Evolutionary conservation across 805 yeast genomes (phyloP), one percentile per base, ranked within the genome.

Genomic region (Debaryomyces hansenii): DNA sequence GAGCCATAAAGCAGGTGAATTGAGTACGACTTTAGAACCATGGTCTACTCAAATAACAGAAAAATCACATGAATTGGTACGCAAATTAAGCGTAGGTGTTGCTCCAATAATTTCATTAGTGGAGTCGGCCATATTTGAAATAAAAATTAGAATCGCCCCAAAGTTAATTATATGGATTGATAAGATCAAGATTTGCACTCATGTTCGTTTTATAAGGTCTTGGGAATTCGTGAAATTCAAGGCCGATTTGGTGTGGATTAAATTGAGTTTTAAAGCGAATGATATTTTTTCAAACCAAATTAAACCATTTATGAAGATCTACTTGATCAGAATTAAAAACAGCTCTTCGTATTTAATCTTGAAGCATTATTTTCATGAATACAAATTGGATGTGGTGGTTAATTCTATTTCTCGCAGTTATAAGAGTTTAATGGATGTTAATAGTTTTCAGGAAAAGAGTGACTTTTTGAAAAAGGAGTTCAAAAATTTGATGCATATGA

Each of bases 381-480:
- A n/a, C 34, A 31, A 31, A 14, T 14, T 31, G 14, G 16, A 31
- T 31, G 16, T 31, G 14, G 34, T 14, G 34, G 38, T 35, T 18
- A 12, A 35, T 12, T 15, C 4, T 35, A 12, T 35, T 35, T 12
- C 14, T 16, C n/a, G 38, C n/a, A 12, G 38, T 12, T 35, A 18
- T 20, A 35, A 35, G 9, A 18, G n/a, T 15, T 15, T 35, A 20
- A 16, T 18, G 20, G 16, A 35, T 12, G 16, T 14, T 16, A 35
- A 24, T 15, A 42, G 42, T 28, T 56, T 64, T 35, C 56, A 58
- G 7, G 54, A 59, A 37, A 58, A 54, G 43, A 55, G 52, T 7
- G 40, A 54, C 20, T 66, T 66, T 44, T 45, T 66, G 33, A 53
- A 53, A 28, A 50, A 47, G 11, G 72, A 66, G 37, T 58, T 64